phyloP scores from a whole-genome alignment of 805 yeast species.

The Metschnikowia koreensis region DNA sequence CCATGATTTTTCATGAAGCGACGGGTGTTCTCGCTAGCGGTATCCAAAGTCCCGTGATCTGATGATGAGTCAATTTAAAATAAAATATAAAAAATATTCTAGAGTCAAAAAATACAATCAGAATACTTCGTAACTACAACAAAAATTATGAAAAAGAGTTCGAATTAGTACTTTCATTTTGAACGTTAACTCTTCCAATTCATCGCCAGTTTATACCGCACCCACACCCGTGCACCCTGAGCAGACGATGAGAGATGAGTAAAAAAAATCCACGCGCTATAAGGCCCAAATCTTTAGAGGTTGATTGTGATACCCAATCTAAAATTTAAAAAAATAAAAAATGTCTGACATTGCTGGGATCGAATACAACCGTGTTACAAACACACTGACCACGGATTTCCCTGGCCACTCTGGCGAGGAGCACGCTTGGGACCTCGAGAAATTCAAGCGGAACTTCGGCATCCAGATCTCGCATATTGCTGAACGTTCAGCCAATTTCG shows the following conservation, averaged over 20 bases:
- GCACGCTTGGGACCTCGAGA: constrained; percentile 79
- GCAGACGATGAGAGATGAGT: constrained; percentile 10
- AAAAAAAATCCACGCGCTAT: constrained; percentile 1
- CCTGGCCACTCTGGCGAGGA: constrained; percentile 79
- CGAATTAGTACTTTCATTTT: background rate
- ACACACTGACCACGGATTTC: constrained; percentile 85
- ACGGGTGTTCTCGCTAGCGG: too few species aligned
- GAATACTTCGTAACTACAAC: too few species aligned
- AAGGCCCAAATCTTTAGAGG: background rate
- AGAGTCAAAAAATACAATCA: too few species aligned
- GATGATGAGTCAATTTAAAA: too few species aligned
- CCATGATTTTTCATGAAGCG: too few species aligned
- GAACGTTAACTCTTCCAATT: background rate
- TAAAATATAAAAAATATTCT: too few species aligned
- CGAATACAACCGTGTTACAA: constrained; percentile 87
- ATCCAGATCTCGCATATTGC: constrained; percentile 64
- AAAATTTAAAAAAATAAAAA: background rate
- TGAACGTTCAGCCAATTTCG: constrained; percentile 79
- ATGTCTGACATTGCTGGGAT: constrained; percentile 68
- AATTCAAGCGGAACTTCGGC: constrained; percentile 65
- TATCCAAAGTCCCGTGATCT: too few species aligned
- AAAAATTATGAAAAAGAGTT: background rate
- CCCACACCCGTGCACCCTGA: constrained; percentile 13
- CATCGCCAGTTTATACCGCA: background rate
- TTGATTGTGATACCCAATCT: background rate